phyloP scores from a whole-genome alignment of 75 land plant genomes.

The Isoetes taiwanensis region DNA sequence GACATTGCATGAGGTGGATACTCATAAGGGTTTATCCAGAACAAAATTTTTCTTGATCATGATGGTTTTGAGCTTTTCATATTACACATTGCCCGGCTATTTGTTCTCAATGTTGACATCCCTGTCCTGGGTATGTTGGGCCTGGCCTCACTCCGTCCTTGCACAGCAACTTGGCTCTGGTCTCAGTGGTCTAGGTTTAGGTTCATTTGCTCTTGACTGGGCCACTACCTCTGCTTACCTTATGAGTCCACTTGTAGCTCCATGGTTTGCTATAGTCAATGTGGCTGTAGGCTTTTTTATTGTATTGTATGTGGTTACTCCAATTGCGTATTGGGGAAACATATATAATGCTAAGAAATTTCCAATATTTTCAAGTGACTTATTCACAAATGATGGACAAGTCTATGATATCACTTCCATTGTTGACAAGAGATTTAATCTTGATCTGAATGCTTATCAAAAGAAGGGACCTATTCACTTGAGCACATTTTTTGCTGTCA shows the following conservation, averaged over 20 bases:
- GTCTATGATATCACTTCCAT: conserved; percentile 38
- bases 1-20: conserved; percentile 56
- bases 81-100: conserved; percentile 59
- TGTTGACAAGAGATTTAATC: conserved; percentile 28
- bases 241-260: conserved; percentile 53
- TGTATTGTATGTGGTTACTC: conserved; percentile 44
- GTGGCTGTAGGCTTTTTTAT: conserved; percentile 40
- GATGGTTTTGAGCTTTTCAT: conserved; percentile 50
- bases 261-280: conserved; percentile 63
- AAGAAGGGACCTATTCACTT: conserved; percentile 30
- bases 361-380: conserved; percentile 43
- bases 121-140: conserved; percentile 57
- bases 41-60: conserved; percentile 46
- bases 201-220: conserved; percentile 55
- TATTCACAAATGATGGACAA: conserved; percentile 32
- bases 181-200: conserved; percentile 48
- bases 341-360: conserved; percentile 50
- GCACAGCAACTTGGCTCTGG: conserved; percentile 69
- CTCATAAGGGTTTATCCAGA: conserved; percentile 26
- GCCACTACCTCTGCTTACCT: conserved; percentile 46
- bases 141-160: conserved; percentile 32
- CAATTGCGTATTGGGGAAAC: conserved; percentile 39
- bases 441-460: conserved; percentile 36
- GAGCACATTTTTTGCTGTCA: conserved; percentile 54
- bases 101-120: conserved; percentile 42